A percentile compares a stretch with the other conserved stretches of the same genome.
Conservation (phyloP, 2,329 filamentous ascomycete genomes). For the Ophiostoma sp. region DNA sequence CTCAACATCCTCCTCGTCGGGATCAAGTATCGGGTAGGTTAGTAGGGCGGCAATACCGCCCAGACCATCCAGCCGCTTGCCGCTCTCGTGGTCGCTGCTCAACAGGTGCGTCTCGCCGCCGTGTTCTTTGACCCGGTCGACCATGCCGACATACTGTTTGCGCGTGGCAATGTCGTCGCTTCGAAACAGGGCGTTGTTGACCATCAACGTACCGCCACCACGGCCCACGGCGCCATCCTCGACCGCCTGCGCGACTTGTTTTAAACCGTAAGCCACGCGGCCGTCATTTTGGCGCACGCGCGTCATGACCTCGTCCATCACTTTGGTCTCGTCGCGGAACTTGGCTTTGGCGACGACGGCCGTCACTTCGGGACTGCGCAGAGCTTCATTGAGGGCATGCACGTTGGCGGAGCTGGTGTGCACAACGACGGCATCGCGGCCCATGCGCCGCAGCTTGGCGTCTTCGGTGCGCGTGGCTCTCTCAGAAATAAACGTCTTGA, state of each 20-base stretch:
- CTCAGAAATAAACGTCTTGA: slow-evolving; percentile 71
- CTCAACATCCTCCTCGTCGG: slow-evolving; percentile 57
- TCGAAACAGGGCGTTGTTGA: slow-evolving; percentile 86
- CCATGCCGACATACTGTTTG: slow-evolving; percentile 78
- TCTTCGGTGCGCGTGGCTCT: slow-evolving; percentile 60
- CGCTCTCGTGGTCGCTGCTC: slow-evolving; percentile 93
- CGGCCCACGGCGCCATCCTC: slow-evolving; percentile 84
- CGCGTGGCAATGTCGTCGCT: slow-evolving; percentile 75
- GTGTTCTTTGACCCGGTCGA: slow-evolving; percentile 82
- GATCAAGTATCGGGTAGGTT: slow-evolving; percentile 82
- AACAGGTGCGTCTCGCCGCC: slow-evolving; percentile 88
- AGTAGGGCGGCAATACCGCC: slow-evolving; percentile 87
- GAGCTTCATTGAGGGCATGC: slow-evolving; percentile 82
- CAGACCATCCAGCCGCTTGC: slow-evolving; percentile 76
- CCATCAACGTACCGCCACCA: slow-evolving; percentile 79
- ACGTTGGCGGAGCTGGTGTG: slow-evolving; percentile 84
- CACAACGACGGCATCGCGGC: slow-evolving; percentile 68
- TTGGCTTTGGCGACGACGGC: slow-evolving; percentile 81
- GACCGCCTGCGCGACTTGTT: slow-evolving; percentile 79
- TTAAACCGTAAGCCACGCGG: slow-evolving; percentile 84
- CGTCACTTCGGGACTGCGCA: slow-evolving; percentile 77
- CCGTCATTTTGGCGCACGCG: slow-evolving; percentile 81
- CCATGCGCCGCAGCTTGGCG: slow-evolving; percentile 65
- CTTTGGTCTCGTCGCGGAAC: slow-evolving; percentile 76
- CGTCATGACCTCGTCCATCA: slow-evolving; percentile 82